Evolutionary conservation across 2,329 filamentous ascomycete species (phyloP), one percentile per base, ranked within the genome.

Genomic region (Aspergillus ustus): DNA sequence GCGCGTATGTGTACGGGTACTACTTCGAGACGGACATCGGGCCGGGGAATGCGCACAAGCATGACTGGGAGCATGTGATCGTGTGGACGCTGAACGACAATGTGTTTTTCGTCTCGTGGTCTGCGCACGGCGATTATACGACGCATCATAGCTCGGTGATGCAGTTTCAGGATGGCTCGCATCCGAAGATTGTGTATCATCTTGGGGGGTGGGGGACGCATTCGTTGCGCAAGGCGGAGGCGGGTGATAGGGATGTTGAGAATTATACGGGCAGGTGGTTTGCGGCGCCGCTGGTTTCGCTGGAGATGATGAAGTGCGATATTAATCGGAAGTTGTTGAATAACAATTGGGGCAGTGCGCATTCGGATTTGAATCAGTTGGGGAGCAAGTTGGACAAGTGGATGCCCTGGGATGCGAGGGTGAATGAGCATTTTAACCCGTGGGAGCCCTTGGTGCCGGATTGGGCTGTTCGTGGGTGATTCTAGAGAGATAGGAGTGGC

Each of bases 1-100:
- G 56, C 56, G 56, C 56, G 56, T 52, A 59, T 19, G 7, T 59
- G 37, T 59, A 59, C 49, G 56, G 34, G n/a, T 59, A 59, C 56
- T 59, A 59, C 56, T 59, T 52, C n/a, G 56, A 59, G 37, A 19
- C 15, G 20, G 56, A 59, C 49, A 43, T 11, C 9, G 56, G 56
- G 20, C 45, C 44, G 15, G 17, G 15, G 7, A 57, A 57, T 44
- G 44, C 43, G 7, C 54, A 57, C 54, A 49, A 45, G 44, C 54
- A 57, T 28, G 54, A 57, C 44, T 57, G 54, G 54, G 54, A 57
- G 54, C 54, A 49, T 25, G 22, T 57, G 9, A 57, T 49, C 22
- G 54, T 57, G 54, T 57, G 54, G 54, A 57, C 54, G 44, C 54
- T 57, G 25, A 48, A 57, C 54, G 54, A 57, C 44, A 19, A 57